phyloP scores from a whole-genome alignment of 768 basidiomycete species.

The Chalciporus sphaerocephalus region DNA sequence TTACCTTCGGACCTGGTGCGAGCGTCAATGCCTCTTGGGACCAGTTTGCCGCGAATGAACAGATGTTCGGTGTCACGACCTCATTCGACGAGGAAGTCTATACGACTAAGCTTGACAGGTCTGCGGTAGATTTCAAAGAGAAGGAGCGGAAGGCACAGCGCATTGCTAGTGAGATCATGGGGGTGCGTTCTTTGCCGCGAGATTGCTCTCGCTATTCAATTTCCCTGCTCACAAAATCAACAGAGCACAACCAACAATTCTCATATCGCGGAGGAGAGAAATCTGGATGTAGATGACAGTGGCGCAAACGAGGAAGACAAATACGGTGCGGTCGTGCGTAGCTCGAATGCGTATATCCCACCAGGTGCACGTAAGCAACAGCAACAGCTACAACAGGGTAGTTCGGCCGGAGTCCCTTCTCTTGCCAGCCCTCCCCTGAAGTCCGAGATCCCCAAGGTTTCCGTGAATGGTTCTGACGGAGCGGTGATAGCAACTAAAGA shows the following conservation, averaged over 20 bases:
- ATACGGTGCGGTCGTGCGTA: conserved; percentile 92
- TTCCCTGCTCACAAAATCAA: conserved; percentile 9
- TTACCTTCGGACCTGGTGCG: conserved; percentile 61
- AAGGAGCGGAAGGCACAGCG: conserved; percentile 81
- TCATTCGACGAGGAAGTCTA: conserved; percentile 92
- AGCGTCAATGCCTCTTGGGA: conserved; percentile 63
- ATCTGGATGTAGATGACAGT: conserved; percentile 58
- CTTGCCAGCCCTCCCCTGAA: conserved; percentile 27
- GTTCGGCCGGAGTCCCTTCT: conserved; percentile 27
- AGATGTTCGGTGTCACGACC: conserved; percentile 87
- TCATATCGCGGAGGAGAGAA: conserved; percentile 89
- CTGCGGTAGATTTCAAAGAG: conserved; percentile 81
- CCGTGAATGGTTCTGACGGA: conserved; percentile 78
- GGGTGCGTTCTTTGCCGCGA: conserved; percentile 45
- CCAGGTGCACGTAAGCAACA: conserved; percentile 75
- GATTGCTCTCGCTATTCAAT: conserved; percentile 3
- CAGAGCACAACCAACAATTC: conserved; percentile 67
- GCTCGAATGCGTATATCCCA: conserved; percentile 88
- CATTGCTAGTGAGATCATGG: conserved; percentile 88
- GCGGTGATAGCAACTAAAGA: conserved; percentile 41
- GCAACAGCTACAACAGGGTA: conserved; percentile 24
- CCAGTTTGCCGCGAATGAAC: conserved; percentile 91
- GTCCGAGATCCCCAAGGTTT: conserved; percentile 63
- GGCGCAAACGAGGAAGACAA: conserved; percentile 93
- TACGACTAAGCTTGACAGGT: conserved; percentile 88